A percentile compares a stretch with the other conserved stretches of the same genome.
These are phyloP conservation scores for Phialophora macrospora DNA, from an alignment of 2,329 filamentous ascomycete species.

Conservation along the genomic window DNA sequence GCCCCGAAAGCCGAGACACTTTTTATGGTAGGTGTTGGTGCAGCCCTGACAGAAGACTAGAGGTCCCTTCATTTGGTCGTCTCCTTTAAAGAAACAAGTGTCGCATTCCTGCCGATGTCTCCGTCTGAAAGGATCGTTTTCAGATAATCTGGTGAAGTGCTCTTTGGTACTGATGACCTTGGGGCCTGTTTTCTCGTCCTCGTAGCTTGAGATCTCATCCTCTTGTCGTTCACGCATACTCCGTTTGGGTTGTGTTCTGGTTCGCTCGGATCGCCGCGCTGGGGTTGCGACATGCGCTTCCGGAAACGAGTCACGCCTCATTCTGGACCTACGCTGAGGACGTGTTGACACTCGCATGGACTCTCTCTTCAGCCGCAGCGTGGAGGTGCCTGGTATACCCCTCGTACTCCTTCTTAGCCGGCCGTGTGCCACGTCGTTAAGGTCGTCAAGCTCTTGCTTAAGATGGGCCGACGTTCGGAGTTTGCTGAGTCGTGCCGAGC, in stretches of 20 bases:
- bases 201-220: slow-evolving; percentile 49
- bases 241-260: slow-evolving; percentile 40
- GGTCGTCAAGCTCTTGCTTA: slow-evolving; percentile 23
- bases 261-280: slow-evolving; percentile 44
- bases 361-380: slow-evolving; percentile 5
- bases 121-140: slow-evolving; percentile 68
- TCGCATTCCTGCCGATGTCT: slow-evolving; percentile 75
- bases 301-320: slow-evolving; percentile 21
- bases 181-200: slow-evolving; percentile 53
- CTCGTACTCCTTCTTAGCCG: slow-evolving; percentile 25
- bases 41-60: slow-evolving; percentile 92
- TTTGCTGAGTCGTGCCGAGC: slow-evolving; percentile 29
- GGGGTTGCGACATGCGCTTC: slow-evolving; percentile 33
- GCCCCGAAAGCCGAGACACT: slow-evolving; percentile 75
- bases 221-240: slow-evolving; percentile 58
- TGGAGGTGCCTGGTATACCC: slow-evolving; percentile 27
- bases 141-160: slow-evolving; percentile 67
- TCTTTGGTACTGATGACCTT: slow-evolving; percentile 71
- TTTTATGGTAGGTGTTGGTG: slow-evolving; percentile 78
- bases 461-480: slow-evolving; percentile 18
- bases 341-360: slow-evolving; percentile 11
- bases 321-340: slow-evolving; percentile 4
- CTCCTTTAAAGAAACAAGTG: slow-evolving; percentile 65
- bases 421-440: slow-evolving; percentile 26
- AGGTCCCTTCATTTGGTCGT: slow-evolving; percentile 65